phyloP scores from a whole-genome alignment of 768 basidiomycete species.

The Ramaria sp. region DNA sequence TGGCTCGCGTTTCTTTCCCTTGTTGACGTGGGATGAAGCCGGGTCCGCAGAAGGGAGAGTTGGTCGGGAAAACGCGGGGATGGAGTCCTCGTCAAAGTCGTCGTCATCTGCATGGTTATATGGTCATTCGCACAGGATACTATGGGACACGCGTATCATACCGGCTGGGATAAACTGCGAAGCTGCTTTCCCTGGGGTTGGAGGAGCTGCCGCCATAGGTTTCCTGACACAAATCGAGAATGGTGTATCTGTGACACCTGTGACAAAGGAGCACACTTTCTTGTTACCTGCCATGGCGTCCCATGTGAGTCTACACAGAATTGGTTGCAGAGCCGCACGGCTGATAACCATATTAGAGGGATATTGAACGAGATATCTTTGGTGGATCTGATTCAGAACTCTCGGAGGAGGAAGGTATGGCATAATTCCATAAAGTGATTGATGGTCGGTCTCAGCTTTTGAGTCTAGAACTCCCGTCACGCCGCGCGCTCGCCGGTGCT shows the following conservation, averaged over 20 bases:
- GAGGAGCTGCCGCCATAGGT: constrained; percentile 1
- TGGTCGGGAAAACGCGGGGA: constrained; percentile 71
- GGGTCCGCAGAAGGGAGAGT: constrained; percentile 27
- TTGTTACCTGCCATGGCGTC: constrained; percentile 5
- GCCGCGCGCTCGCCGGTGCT: constrained; percentile 18
- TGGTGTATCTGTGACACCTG: background rate
- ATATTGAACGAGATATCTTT: constrained; percentile 65
- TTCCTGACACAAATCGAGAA: background rate
- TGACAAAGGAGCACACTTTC: background rate
- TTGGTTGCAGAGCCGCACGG: background rate
- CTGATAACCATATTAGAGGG: background rate
- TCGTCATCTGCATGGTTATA: constrained; percentile 45
- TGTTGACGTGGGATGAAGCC: constrained; percentile 36
- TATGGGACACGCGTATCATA: constrained; percentile 16
- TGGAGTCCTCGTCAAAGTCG: constrained; percentile 71
- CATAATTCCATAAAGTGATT: background rate
- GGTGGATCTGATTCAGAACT: constrained; percentile 80
- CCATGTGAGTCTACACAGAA: background rate
- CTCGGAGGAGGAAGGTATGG: constrained; percentile 47
- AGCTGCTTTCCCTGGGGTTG: background rate
- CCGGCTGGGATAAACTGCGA: constrained; percentile 80
- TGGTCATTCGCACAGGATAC: background rate
- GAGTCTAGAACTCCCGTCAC: background rate
- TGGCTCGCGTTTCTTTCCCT: constrained; percentile 61
- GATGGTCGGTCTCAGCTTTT: background rate